Evolutionary conservation across 768 basidiomycete species (phyloP).

Genomic region (Thelephora ganbajun): DNA sequence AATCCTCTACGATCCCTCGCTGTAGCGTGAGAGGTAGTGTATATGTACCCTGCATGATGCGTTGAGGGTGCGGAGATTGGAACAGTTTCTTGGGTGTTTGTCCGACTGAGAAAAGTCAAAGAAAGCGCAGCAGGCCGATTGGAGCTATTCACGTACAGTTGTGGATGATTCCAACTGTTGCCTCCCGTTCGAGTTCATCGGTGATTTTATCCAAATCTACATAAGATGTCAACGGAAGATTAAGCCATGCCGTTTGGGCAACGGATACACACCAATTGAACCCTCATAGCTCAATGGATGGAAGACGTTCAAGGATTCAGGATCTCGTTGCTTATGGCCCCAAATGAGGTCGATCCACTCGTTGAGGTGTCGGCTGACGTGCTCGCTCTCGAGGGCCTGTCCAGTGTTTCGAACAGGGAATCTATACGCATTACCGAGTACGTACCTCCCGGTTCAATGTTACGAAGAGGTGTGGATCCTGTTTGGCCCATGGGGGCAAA

Average conservation of each 20-base stretch:
- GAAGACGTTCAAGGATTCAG: constrained; percentile 68
- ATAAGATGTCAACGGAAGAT: neutral
- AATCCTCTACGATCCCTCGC: constrained; percentile 78
- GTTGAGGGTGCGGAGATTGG: constrained; percentile 54
- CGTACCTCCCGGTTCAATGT: constrained; percentile 58
- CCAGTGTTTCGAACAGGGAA: neutral
- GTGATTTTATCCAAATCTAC: constrained; percentile 75
- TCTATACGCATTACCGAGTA: neutral
- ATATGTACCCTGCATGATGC: constrained; percentile 57
- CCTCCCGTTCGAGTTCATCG: constrained; percentile 79
- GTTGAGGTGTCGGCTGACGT: constrained; percentile 72
- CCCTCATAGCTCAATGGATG: constrained; percentile 92
- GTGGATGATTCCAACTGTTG: constrained; percentile 90
- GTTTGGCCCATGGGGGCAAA: constrained; percentile 80
- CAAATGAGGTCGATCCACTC: constrained; percentile 93
- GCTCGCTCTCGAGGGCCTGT: constrained; percentile 77
- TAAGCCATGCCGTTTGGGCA: neutral
- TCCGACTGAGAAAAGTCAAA: constrained; percentile 39
- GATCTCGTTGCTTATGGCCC: constrained; percentile 76
- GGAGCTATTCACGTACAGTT: constrained; percentile 48
- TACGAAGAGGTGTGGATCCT: constrained; percentile 75
- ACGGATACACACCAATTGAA: constrained; percentile 44
- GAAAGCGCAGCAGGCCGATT: neutral
- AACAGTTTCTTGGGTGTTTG: constrained; percentile 89
- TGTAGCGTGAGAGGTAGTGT: constrained; percentile 57